A percentile compares a stretch with the other conserved stretches of the same genome.
Conservation (phyloP, 495 filamentous ascomycete genomes). For the Tuber indicum region DNA sequence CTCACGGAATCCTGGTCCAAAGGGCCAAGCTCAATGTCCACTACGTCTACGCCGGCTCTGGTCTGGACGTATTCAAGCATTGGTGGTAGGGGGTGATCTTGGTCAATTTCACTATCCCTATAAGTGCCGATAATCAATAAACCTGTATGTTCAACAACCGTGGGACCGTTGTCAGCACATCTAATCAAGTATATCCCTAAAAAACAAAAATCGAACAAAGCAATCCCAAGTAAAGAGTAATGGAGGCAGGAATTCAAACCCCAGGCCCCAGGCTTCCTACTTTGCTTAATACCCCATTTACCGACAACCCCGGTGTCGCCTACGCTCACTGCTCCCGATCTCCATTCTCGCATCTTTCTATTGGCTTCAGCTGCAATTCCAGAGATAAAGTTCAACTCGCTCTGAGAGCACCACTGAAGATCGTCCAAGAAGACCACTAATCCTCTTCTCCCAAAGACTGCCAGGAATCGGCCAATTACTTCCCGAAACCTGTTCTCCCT, state of each 20-base stretch:
- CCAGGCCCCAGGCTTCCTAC: constrained; percentile 30
- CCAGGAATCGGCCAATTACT: constrained; percentile 38
- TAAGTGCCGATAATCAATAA: constrained; percentile 41
- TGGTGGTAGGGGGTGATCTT: constrained; percentile 38
- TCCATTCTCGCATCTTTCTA: constrained; percentile 39
- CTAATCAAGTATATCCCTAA: constrained; percentile 7
- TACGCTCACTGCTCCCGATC: constrained; percentile 15
- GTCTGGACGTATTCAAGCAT: constrained; percentile 40
- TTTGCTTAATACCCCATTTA: constrained; percentile 25
- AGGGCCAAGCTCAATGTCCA: constrained; percentile 38
- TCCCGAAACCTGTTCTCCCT: constrained; percentile 39
- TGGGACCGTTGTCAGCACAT: constrained; percentile 23
- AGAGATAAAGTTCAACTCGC: constrained; percentile 37
- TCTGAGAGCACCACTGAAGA: constrained; percentile 40
- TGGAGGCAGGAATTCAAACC: constrained; percentile 19
- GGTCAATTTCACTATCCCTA: constrained; percentile 38
- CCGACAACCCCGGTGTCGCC: constrained; percentile 16
- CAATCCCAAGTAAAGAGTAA: not conserved
- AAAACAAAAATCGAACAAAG: constrained; percentile 12
- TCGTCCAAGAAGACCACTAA: constrained; percentile 41
- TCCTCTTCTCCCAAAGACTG: constrained; percentile 39
- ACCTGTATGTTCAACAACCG: constrained; percentile 21
- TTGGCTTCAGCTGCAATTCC: constrained; percentile 41
- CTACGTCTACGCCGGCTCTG: constrained; percentile 35
- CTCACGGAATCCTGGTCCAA: constrained; percentile 39